Conservation (phyloP, 176 grass and related monocot species). For the Zoysia pacifica region DNA sequence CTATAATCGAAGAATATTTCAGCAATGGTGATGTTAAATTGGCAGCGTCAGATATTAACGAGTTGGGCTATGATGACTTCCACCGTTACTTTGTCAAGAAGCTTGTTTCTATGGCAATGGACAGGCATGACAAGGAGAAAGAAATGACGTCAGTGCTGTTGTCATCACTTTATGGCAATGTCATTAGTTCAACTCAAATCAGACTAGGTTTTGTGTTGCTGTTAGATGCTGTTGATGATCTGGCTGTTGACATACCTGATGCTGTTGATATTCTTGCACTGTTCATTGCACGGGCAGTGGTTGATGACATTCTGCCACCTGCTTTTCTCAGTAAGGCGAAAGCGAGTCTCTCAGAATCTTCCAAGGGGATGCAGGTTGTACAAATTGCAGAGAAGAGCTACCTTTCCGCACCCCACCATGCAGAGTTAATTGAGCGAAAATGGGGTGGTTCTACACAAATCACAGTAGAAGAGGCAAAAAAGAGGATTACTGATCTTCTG, state of each 20-base stretch:
- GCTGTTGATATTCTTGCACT: slow-evolving; percentile 80
- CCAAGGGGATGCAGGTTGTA: slow-evolving; percentile 76
- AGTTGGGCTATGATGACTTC: slow-evolving; percentile 70
- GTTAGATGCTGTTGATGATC: slow-evolving; percentile 83
- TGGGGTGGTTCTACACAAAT: slow-evolving; percentile 80
- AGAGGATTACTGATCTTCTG: slow-evolving; percentile 76
- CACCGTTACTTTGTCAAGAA: slow-evolving; percentile 91
- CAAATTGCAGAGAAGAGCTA: slow-evolving; percentile 94
- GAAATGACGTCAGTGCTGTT: slow-evolving; percentile 91
- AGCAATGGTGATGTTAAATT: slow-evolving; percentile 79
- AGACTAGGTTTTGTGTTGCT: slow-evolving; percentile 86
- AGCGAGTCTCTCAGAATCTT: slow-evolving; percentile 63
- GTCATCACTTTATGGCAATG: slow-evolving; percentile 71
- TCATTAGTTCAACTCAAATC: slow-evolving; percentile 77
- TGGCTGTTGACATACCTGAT: slow-evolving; percentile 84
- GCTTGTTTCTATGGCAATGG: slow-evolving; percentile 93
- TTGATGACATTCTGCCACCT: slow-evolving; percentile 93
- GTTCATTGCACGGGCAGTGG: slow-evolving; percentile 89
- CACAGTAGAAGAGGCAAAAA: slow-evolving; percentile 85
- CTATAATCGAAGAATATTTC: slow-evolving; percentile 88
- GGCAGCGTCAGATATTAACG: slow-evolving; percentile 79
- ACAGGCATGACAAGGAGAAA: slow-evolving; percentile 94
- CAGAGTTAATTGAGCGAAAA: slow-evolving; percentile 78
- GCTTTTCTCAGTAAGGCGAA: slow-evolving; percentile 75
- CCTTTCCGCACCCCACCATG: slow-evolving; percentile 95